Conservation (phyloP, 1,284 basidiomycete species). For the Puccinia coronata region DNA sequence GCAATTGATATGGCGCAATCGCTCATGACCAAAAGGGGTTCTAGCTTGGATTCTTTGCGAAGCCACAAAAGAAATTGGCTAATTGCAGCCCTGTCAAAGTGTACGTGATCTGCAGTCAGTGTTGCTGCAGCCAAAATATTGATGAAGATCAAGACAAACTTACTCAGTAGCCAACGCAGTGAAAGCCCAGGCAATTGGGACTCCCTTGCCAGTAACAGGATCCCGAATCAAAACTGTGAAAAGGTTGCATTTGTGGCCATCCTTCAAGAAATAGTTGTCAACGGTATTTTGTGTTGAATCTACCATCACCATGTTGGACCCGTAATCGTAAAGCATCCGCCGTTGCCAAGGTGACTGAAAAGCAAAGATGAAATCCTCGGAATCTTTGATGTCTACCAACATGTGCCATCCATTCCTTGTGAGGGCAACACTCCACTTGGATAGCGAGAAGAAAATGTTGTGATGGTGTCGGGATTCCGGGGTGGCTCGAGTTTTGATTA, state of each 20-base stretch:
- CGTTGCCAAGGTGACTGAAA: not conserved
- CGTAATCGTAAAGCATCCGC: not conserved
- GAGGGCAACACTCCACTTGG: not conserved
- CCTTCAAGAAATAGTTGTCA: not conserved
- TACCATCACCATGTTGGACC: not conserved
- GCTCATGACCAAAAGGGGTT: not conserved
- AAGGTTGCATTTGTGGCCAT: not conserved
- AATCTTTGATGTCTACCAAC: not conserved
- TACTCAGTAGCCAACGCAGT: not conserved
- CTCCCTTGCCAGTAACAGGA: not conserved
- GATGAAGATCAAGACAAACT: too few relatives aligned
- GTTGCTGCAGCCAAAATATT: too few relatives aligned
- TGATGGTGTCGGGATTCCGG: not conserved
- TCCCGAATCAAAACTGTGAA: conserved; percentile 4
- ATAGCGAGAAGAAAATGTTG: not conserved
- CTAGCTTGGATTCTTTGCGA: not conserved
- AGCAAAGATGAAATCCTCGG: not conserved
- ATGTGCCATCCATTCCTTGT: too few relatives aligned
- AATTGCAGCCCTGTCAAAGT: not conserved
- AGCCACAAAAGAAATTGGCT: not conserved
- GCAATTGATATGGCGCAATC: not conserved
- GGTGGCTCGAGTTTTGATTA: too few relatives aligned
- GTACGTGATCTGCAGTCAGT: not conserved
- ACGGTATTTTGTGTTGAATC: not conserved
- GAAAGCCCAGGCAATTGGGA: conserved; percentile 4